These are phyloP conservation scores for Apostasia shenzhenica DNA, from an alignment of 106 monocot genomes.

Conservation along the genomic window DNA sequence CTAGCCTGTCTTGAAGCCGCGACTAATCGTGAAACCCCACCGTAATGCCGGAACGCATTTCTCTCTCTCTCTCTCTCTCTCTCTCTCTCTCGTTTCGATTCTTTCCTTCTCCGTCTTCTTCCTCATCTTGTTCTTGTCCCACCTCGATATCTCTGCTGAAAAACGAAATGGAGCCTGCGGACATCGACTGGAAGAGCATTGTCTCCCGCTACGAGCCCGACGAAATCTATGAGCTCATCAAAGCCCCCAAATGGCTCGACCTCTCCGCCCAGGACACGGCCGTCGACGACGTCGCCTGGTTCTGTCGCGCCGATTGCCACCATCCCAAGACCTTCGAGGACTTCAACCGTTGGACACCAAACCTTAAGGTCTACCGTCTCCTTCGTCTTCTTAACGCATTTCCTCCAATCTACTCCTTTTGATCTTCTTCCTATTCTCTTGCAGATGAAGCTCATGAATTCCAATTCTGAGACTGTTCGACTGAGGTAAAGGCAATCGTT, in stretches of 20 bases:
- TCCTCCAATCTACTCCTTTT: background rate
- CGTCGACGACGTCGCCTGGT: slow-evolving; percentile 71
- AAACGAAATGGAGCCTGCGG: slow-evolving; percentile 59
- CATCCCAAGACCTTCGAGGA: slow-evolving; percentile 73
- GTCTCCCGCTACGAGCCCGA: slow-evolving; percentile 61
- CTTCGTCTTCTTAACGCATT: background rate
- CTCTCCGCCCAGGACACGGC: slow-evolving; percentile 31
- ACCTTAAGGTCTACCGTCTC: slow-evolving; percentile 31
- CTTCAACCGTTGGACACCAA: slow-evolving; percentile 30
- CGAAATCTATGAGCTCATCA: slow-evolving; percentile 78
- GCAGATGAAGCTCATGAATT: slow-evolving; percentile 4
- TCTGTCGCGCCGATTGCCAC: slow-evolving; percentile 91
- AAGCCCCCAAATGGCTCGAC: slow-evolving; percentile 87
- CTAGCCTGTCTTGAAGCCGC: background rate
- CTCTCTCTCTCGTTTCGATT: background rate
- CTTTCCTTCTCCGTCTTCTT: slow-evolving; percentile 5
- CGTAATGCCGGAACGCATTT: background rate
- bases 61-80: slow-evolving; percentile 5
- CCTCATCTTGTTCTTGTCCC: background rate
- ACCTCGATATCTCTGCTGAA: slow-evolving; percentile 1
- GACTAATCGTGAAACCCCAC: background rate
- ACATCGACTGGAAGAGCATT: slow-evolving; percentile 73
- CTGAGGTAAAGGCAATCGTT: background rate
- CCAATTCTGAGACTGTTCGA: background rate
- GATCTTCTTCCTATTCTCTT: background rate